Conservation (phyloP, 108 stramenopile species). For the Cyclotella cryptica region DNA sequence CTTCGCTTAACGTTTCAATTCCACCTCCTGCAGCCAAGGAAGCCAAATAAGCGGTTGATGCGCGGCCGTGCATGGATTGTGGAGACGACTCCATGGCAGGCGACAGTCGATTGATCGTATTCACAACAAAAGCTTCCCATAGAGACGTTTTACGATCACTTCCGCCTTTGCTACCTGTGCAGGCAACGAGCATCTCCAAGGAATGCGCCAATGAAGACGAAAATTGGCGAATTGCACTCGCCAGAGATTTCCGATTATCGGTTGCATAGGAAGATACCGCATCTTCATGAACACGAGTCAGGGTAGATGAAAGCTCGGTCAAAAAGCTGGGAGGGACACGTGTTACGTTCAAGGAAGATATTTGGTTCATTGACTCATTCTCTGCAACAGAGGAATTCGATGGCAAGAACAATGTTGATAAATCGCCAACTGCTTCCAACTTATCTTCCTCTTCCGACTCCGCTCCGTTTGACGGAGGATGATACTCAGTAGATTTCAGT, state of each 20-base stretch:
- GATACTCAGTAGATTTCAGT: slow-evolving; percentile 38
- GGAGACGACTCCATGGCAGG: slow-evolving; percentile 59
- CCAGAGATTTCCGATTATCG: slow-evolving; percentile 55
- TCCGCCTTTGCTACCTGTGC: neutral
- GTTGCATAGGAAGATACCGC: slow-evolving; percentile 36
- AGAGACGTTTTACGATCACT: slow-evolving; percentile 13
- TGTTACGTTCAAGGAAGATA: slow-evolving; percentile 27
- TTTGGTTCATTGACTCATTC: neutral
- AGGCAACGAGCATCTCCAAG: slow-evolving; percentile 42
- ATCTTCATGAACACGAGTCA: slow-evolving; percentile 53
- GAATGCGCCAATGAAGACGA: slow-evolving; percentile 61
- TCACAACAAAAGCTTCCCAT: slow-evolving; percentile 73
- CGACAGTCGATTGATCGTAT: slow-evolving; percentile 47
- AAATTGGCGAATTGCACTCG: slow-evolving; percentile 67
- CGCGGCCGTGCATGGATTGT: slow-evolving; percentile 59
- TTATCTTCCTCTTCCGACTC: slow-evolving; percentile 67
- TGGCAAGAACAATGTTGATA: slow-evolving; percentile 57
- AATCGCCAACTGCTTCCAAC: slow-evolving; percentile 68
- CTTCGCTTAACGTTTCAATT: slow-evolving; percentile 61
- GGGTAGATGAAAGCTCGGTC: slow-evolving; percentile 42
- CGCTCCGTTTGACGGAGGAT: slow-evolving; percentile 48
- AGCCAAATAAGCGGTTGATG: slow-evolving; percentile 80
- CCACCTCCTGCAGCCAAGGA: slow-evolving; percentile 75
- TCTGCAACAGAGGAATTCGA: neutral
- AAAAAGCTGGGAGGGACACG: slow-evolving; percentile 33